Evolutionary conservation across 2,329 filamentous ascomycete species (phyloP).

Genomic region (Helicocarpus griseus): DNA sequence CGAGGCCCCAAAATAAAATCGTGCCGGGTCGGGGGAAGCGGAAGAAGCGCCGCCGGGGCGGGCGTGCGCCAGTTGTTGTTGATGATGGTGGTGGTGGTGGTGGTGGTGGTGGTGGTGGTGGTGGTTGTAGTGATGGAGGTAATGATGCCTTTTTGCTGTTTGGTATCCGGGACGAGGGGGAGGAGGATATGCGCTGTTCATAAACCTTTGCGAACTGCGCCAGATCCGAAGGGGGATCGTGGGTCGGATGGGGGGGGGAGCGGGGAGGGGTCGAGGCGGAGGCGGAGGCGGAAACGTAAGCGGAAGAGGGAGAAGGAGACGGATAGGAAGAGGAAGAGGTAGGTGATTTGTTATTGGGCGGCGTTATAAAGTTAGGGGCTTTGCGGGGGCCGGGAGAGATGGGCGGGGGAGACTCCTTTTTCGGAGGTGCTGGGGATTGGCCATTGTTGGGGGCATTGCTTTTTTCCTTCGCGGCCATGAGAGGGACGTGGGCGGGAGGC

Average conservation of each 20-base stretch:
- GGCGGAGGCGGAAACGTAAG: neutral
- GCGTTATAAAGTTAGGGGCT: neutral
- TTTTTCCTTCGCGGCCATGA: constrained; percentile 13
- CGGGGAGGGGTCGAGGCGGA: constrained; percentile 16
- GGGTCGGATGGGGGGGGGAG: constrained; percentile 20
- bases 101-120: too few relatives aligned
- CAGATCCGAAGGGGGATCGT: constrained; percentile 16
- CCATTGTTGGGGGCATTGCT: neutral
- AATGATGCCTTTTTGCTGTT: too few relatives aligned
- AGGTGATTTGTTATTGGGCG: neutral
- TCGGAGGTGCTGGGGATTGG: neutral
- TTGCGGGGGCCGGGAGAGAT: too few relatives aligned
- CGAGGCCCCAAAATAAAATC: neutral
- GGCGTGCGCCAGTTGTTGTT: too few relatives aligned
- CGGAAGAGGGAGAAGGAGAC: neutral
- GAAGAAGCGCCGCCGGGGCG: constrained; percentile 19
- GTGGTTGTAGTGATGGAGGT: too few relatives aligned
- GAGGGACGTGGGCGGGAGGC: constrained; percentile 13
- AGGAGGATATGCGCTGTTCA: neutral
- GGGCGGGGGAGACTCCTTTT: too few relatives aligned
- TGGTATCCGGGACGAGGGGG: too few relatives aligned
- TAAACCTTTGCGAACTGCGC: too few relatives aligned
- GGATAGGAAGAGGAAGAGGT: neutral
- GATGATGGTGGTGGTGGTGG: too few relatives aligned
- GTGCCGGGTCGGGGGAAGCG: constrained; percentile 28